Evolutionary conservation across 1,284 basidiomycete species (phyloP).

Genomic region (Ustilago cynodontis): DNA sequence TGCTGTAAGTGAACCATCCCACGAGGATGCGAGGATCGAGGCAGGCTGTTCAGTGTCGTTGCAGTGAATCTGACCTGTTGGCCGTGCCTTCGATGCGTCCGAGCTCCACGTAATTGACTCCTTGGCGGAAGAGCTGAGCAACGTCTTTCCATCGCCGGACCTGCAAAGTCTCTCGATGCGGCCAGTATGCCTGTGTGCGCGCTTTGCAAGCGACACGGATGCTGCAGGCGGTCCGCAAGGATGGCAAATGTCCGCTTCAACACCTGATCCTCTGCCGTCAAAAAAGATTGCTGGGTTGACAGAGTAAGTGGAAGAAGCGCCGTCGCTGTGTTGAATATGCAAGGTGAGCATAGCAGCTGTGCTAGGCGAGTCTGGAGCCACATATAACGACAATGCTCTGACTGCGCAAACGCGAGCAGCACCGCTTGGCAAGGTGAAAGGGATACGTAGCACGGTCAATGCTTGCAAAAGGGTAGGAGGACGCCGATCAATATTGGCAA

Average conservation of each 20-base stretch:
- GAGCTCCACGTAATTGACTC: constrained; percentile 31
- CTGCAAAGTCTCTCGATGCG: constrained; percentile 23
- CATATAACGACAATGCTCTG: constrained; percentile 23
- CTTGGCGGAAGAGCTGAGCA: constrained; percentile 35
- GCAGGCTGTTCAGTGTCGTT: neutral
- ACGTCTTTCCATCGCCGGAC: constrained; percentile 22
- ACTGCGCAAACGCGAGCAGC: constrained; percentile 13
- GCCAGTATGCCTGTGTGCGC: constrained; percentile 17
- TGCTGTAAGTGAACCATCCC: constrained; percentile 16
- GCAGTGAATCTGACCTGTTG: constrained; percentile 16
- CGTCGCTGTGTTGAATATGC: constrained; percentile 22
- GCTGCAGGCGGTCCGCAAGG: constrained; percentile 30
- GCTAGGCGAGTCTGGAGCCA: constrained; percentile 29
- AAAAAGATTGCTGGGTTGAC: constrained; percentile 56
- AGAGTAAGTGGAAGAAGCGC: constrained; percentile 20
- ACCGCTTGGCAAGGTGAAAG: constrained; percentile 14
- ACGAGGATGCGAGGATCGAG: constrained; percentile 2
- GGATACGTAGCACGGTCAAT: constrained; percentile 49
- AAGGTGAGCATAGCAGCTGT: constrained; percentile 32
- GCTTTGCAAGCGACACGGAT: neutral
- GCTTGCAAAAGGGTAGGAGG: constrained; percentile 57
- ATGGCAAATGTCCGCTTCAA: constrained; percentile 28
- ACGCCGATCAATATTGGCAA: constrained; percentile 58
- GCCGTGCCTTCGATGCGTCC: neutral
- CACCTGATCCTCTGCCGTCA: constrained; percentile 50